Percentiles rank a stretch among this genome's conserved stretches.
These are phyloP conservation scores for Tetrapyrgos nigripes DNA, from an alignment of 1,284 basidiomycete genomes.

Conservation along the genomic window DNA sequence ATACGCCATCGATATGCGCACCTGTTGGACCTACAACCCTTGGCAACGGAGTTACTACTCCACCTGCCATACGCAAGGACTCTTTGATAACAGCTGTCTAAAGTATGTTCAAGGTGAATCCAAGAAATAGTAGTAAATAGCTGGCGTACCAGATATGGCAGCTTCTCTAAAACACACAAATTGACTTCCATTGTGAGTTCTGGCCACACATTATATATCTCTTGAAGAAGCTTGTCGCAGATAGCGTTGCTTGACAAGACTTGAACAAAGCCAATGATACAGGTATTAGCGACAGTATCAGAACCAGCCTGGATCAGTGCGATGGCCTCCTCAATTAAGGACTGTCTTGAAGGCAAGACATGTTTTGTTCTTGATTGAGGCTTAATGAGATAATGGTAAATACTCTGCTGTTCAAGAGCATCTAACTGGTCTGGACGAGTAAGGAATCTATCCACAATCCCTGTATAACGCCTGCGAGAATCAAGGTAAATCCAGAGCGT, in stretches of 20 bases:
- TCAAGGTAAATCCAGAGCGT: neutral
- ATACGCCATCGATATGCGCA: constrained; percentile 20
- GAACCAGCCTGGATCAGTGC: constrained; percentile 15
- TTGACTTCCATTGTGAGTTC: constrained; percentile 9
- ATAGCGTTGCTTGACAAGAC: constrained; percentile 13
- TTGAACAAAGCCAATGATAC: constrained; percentile 17
- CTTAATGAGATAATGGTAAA: neutral
- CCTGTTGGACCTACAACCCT: constrained; percentile 25
- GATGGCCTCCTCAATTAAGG: constrained; percentile 19
- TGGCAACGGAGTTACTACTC: constrained; percentile 22
- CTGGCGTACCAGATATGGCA: constrained; percentile 23
- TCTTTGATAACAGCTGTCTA: constrained; percentile 32
- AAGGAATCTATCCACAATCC: neutral
- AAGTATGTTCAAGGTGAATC: too few relatives aligned
- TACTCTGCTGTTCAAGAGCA: neutral
- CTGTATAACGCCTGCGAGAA: neutral
- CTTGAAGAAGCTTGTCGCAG: constrained; percentile 3
- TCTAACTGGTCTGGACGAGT: neutral
- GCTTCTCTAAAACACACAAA: constrained; percentile 17
- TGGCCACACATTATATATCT: constrained; percentile 19
- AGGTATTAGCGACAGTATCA: constrained; percentile 18
- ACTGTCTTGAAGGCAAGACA: constrained; percentile 4
- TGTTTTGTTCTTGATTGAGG: neutral
- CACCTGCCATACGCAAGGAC: constrained; percentile 23
- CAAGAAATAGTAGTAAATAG: neutral